Conservation (phyloP, 768 basidiomycete genomes). For the Mycena belliarum region DNA sequence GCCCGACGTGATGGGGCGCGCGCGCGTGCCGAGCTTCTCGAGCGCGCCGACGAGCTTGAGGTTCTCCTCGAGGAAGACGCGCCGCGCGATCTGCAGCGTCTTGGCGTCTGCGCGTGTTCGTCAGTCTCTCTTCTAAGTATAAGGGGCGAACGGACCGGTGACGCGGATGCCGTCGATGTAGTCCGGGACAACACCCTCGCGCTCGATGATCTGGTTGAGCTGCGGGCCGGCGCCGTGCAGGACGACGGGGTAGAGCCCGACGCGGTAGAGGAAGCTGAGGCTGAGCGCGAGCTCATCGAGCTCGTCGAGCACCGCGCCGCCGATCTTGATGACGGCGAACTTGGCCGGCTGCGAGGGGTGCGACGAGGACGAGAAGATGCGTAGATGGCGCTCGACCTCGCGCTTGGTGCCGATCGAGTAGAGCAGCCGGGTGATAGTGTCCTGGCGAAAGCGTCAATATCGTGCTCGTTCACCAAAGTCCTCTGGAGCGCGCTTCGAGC, state of each 20-base stretch:
- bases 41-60: conserved; percentile 90
- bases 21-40: conserved; percentile 93
- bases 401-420: conserved; percentile 97
- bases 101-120: conserved; percentile 68
- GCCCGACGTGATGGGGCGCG: conserved; percentile 95
- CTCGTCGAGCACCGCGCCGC: conserved; percentile 91
- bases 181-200: conserved; percentile 91
- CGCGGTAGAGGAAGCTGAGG: conserved; percentile 93
- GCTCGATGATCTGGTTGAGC: conserved; percentile 89
- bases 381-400: conserved; percentile 97
- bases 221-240: conserved; percentile 97
- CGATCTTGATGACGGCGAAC: conserved; percentile 97
- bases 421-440: conserved; percentile 93
- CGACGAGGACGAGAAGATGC: conserved; percentile 95
- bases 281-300: conserved; percentile 93
- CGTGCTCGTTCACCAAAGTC: neutral
- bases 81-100: conserved; percentile 91
- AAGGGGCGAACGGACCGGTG: conserved; percentile 60
- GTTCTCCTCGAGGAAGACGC: conserved; percentile 97
- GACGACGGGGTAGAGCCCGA: conserved; percentile 97
- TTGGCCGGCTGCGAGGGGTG: conserved; percentile 89
- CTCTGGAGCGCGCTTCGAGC: neutral
- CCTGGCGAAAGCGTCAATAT: conserved; percentile 45
- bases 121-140: neutral
- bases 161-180: conserved; percentile 98